Percentiles rank a stretch among this genome's conserved stretches.
Conservation (phyloP, 2,329 filamentous ascomycete species). For the Teratosphaeria gauchensis region DNA sequence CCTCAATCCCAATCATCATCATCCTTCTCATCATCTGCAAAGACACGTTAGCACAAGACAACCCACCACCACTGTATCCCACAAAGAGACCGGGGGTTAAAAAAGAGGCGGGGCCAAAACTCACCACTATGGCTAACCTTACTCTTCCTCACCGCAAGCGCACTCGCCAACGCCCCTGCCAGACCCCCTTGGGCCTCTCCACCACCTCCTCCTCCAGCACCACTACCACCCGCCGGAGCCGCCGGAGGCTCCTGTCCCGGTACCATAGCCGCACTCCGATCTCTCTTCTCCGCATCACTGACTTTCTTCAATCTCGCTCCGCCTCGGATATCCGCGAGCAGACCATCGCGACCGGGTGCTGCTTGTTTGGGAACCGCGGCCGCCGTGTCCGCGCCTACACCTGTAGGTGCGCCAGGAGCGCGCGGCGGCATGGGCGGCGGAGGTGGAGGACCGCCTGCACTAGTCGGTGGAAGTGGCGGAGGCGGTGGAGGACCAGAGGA, state of each 20-base stretch:
- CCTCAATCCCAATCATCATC: constrained; percentile 61
- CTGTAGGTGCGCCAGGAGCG: constrained; percentile 37
- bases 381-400: constrained; percentile 17
- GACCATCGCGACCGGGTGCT: constrained; percentile 43
- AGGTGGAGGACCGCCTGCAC: constrained; percentile 22
- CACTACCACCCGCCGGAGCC: constrained; percentile 41
- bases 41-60: constrained; percentile 18
- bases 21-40: constrained; percentile 62
- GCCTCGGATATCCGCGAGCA: constrained; percentile 63
- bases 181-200: constrained; percentile 40
- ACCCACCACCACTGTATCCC: neutral
- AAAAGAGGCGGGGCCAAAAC: constrained; percentile 30
- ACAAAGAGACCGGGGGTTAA: neutral
- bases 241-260: constrained; percentile 45
- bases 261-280: constrained; percentile 58
- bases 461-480: constrained; percentile 30
- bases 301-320: constrained; percentile 63
- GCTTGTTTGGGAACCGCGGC: constrained; percentile 43
- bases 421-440: constrained; percentile 29
- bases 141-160: constrained; percentile 75
- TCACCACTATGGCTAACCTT: constrained; percentile 93
- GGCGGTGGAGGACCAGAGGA: constrained; percentile 29
- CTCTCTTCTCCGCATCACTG: constrained; percentile 57
- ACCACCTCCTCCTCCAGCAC: constrained; percentile 30
- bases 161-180: constrained; percentile 59